These are phyloP conservation scores for Madurella mycetomatis DNA, from an alignment of 2,329 filamentous ascomycete genomes.

Conservation along the genomic window DNA sequence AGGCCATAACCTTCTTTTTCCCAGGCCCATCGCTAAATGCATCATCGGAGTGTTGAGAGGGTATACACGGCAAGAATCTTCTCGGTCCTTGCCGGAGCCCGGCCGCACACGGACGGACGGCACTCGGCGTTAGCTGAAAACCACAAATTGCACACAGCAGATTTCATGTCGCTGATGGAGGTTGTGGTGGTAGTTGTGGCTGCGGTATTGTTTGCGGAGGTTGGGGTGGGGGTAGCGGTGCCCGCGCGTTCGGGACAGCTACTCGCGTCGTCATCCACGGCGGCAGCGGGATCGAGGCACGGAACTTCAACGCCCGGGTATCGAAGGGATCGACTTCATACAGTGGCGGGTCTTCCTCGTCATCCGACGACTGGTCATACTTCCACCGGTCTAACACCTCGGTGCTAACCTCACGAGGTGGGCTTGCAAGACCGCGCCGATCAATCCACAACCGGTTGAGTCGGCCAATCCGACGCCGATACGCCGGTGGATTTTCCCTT, in stretches of 20 bases:
- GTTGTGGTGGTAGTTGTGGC: neutral
- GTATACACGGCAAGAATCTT: conserved; percentile 22
- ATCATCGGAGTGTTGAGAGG: conserved; percentile 24
- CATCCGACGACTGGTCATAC: conserved; percentile 80
- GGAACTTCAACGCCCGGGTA: conserved; percentile 55
- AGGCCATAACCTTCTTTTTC: conserved; percentile 18
- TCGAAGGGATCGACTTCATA: conserved; percentile 73
- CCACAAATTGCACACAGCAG: neutral
- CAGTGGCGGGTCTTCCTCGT: conserved; percentile 70
- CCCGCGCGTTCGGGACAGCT: conserved; percentile 6
- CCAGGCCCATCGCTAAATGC: conserved; percentile 26
- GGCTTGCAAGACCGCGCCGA: conserved; percentile 62
- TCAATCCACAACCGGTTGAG: conserved; percentile 86
- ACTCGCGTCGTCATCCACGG: conserved; percentile 19
- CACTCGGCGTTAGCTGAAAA: neutral
- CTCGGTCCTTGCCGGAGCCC: conserved; percentile 6
- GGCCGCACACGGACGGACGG: neutral
- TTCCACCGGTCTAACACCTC: conserved; percentile 68
- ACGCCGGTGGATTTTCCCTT: conserved; percentile 54
- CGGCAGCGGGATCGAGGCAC: conserved; percentile 53
- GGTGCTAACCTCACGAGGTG: conserved; percentile 41
- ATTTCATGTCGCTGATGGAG: conserved; percentile 10
- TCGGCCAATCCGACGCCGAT: conserved; percentile 78
- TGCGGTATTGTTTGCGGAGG: conserved; percentile 8
- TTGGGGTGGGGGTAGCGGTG: conserved; percentile 18